phyloP scores from a whole-genome alignment of 2,329 filamentous ascomycete genomes.

The Claviceps purpurea region DNA sequence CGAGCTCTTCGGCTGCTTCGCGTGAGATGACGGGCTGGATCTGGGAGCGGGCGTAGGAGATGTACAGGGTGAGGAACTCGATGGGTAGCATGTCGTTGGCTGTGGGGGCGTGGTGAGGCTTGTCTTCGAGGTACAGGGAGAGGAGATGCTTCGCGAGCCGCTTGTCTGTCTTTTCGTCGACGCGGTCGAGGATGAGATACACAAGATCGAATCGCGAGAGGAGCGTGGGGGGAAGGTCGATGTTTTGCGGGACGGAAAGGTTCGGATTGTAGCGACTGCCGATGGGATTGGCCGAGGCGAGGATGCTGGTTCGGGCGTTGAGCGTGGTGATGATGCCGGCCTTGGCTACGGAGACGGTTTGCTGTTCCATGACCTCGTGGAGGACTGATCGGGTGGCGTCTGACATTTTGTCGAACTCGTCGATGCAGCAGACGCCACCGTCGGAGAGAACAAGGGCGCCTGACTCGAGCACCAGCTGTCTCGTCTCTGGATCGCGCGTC shows the following conservation, averaged over 20 bases:
- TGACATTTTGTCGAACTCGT: conserved; percentile 81
- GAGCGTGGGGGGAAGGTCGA: conserved; percentile 88
- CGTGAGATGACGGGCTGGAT: conserved; percentile 72
- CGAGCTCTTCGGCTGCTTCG: conserved; percentile 70
- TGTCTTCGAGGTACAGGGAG: conserved; percentile 93
- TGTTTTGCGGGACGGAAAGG: conserved; percentile 91
- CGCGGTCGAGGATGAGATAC: conserved; percentile 87
- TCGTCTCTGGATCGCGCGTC: conserved; percentile 66
- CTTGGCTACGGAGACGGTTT: conserved; percentile 75
- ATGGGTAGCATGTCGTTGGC: conserved; percentile 72
- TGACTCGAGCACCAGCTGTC: conserved; percentile 68
- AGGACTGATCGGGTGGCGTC: conserved; percentile 67
- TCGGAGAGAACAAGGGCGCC: conserved; percentile 68
- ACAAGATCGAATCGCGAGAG: conserved; percentile 94
- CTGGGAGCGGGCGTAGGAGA: conserved; percentile 83
- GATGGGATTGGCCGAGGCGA: conserved; percentile 95
- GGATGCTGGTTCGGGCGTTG: conserved; percentile 88
- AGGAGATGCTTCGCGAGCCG: conserved; percentile 84
- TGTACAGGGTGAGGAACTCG: conserved; percentile 92
- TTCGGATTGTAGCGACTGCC: conserved; percentile 96
- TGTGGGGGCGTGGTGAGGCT: conserved; percentile 67
- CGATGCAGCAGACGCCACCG: conserved; percentile 72
- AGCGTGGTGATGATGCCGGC: conserved; percentile 94
- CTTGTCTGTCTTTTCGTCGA: conserved; percentile 81
- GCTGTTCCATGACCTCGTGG: conserved; percentile 81